Base-by-base conservation (phyloP, 129 eudicot genomes). In the Pulicaria dysenterica region DNA sequence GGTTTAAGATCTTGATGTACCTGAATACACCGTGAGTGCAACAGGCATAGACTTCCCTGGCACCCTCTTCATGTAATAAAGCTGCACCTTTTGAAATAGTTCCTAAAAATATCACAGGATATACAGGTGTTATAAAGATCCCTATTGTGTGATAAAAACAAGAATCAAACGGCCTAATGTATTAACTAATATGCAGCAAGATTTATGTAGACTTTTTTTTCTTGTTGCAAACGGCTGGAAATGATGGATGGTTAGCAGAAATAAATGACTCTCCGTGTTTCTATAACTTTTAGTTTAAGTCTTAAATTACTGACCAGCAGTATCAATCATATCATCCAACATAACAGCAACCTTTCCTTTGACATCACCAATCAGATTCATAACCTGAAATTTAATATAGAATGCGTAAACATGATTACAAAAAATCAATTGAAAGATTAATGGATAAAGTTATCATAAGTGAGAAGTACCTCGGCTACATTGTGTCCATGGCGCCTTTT, bases 331-430 rank as follows among this genome's bases (percentile, higher is more conserved):
- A 83, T 91, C 97, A 76, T 91, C 97, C 45, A 91, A 58, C 97
- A 91, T 87, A 62, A 91, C 95, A 38, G 95, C 95, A 72, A 91
- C 95, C 79, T 91, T 91, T 55, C 97, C 97, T 77, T 77, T 87
- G n/a, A 91, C 97, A 79, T 91, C 97, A 63, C 97, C 97, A 69
- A 91, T 91, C 78, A 91, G 69, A 85, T 91, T 91, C 97, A 91
- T 91, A n/a, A 87, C 95, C 97, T 91, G 86, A 49, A 72, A 58
- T 14, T 46, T 10, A 34, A 80, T 43, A 45, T 4, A 34, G 5
- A 41, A 38, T 37, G 46, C 36, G 42, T 50, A 42, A 51, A 73
- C 38, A 73, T 59, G 49, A 73, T 51, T 15, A 49, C 58, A 40
- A 39, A 19, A 76, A 31, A 64, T 42, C 6, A 63, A n/a, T 44